Percentiles rank a stretch among this genome's conserved stretches.
Evolutionary conservation across 345 rosid genomes (phyloP).

Genomic region (Turritis glabra): DNA sequence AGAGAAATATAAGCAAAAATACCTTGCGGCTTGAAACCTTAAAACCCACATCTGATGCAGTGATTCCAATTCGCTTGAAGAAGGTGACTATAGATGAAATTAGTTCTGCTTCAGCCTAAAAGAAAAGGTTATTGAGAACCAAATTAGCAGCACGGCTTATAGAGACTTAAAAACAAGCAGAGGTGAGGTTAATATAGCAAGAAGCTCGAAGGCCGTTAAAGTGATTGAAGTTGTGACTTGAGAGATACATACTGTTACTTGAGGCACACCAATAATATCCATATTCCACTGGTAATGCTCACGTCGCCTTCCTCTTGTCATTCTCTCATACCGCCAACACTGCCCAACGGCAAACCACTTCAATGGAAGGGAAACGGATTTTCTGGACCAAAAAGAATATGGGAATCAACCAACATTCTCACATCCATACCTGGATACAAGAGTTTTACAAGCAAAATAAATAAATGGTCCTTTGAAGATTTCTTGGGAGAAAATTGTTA

Average conservation of each 20-base stretch:
- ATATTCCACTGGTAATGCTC: slow-evolving; percentile 99
- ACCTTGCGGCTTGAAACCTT: slow-evolving; percentile 98
- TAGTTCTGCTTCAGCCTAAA: slow-evolving; percentile 95
- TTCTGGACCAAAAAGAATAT: slow-evolving; percentile 74
- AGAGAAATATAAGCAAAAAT: not conserved
- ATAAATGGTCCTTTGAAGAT: not conserved
- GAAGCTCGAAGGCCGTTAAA: not conserved
- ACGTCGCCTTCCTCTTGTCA: slow-evolving; percentile 95
- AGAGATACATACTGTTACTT: slow-evolving; percentile 63
- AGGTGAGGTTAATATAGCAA: not conserved
- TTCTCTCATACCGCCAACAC: slow-evolving; percentile 97
- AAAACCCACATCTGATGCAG: slow-evolving; percentile 83
- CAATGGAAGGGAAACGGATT: slow-evolving; percentile 84
- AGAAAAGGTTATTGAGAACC: not conserved
- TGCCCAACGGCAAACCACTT: slow-evolving; percentile 98
- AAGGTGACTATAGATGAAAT: slow-evolving; percentile 76
- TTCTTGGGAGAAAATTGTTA: not conserved
- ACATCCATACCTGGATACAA: slow-evolving; percentile 63
- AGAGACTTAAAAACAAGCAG: slow-evolving; percentile 6
- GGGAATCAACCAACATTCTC: slow-evolving; percentile 65
- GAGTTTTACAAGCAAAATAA: slow-evolving; percentile 41
- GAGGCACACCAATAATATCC: slow-evolving; percentile 95
- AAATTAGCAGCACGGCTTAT: not conserved
- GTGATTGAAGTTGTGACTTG: slow-evolving; percentile 6
- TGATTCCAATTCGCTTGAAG: slow-evolving; percentile 83